Evolutionary conservation across 1,284 basidiomycete species (phyloP).

Genomic region (Ganoderma leucocontextum): DNA sequence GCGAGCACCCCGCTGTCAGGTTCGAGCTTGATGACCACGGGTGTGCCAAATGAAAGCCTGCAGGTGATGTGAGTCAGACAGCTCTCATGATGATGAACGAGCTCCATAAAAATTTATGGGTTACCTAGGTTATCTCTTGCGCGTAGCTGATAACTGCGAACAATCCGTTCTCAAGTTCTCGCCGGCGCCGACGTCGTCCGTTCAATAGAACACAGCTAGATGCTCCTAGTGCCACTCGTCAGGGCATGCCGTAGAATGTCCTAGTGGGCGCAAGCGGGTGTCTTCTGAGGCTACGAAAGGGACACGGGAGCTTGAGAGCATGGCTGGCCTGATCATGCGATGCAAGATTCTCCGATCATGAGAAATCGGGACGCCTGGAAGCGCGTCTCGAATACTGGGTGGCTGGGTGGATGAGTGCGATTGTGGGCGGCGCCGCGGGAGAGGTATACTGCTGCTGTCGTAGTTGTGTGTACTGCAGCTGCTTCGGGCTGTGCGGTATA

Average conservation of each 20-base stretch:
- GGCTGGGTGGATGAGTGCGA: slow-evolving; percentile 22
- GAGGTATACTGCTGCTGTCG: slow-evolving; percentile 3
- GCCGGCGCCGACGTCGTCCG: slow-evolving; percentile 1
- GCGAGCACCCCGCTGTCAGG: slow-evolving; percentile 28
- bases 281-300: slow-evolving; percentile 14
- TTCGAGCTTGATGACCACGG: slow-evolving; percentile 24
- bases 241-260: slow-evolving; percentile 9
- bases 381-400: slow-evolving; percentile 27
- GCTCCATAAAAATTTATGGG: slow-evolving; percentile 14
- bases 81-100: slow-evolving; percentile 18
- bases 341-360: slow-evolving; percentile 35
- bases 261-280: slow-evolving; percentile 16
- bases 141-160: not conserved
- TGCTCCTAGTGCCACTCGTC: not conserved
- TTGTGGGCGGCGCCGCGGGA: slow-evolving; percentile 22
- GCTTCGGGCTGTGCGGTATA: not conserved
- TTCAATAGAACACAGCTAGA: not conserved
- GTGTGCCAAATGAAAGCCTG: slow-evolving; percentile 32
- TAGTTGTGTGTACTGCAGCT: not conserved
- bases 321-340: slow-evolving; percentile 32
- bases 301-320: slow-evolving; percentile 18
- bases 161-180: not conserved
- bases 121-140: slow-evolving; percentile 1
- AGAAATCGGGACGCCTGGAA: slow-evolving; percentile 34
- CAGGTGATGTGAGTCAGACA: slow-evolving; percentile 32